phyloP scores from a whole-genome alignment of 257 asterid genomes.

The Leptodermis oblonga region DNA sequence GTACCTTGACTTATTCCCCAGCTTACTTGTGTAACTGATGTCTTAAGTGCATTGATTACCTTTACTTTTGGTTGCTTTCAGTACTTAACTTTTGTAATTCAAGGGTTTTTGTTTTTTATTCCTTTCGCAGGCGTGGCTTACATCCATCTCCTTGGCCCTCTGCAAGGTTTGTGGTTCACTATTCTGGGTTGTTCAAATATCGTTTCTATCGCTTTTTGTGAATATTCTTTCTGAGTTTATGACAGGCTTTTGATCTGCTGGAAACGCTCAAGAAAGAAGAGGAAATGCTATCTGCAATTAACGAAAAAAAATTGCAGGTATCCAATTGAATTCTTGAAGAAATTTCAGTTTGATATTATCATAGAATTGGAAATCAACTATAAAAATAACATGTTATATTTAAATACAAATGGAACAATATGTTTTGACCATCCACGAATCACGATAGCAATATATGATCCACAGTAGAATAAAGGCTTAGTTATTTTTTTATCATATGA shows the following conservation, averaged over 20 bases:
- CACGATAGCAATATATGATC: too few species aligned
- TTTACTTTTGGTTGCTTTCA: neutral
- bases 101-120: neutral
- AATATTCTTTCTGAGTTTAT: neutral
- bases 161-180: slow-evolving; percentile 68
- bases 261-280: slow-evolving; percentile 96
- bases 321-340: slow-evolving; percentile 14
- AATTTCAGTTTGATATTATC: neutral
- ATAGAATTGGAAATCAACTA: neutral
- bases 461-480: too few species aligned
- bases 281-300: slow-evolving; percentile 74
- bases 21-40: neutral
- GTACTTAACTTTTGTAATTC: neutral
- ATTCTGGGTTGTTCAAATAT: neutral
- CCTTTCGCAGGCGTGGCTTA: slow-evolving; percentile 79
- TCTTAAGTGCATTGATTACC: neutral
- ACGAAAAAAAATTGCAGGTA: slow-evolving; percentile 75
- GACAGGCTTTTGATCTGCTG: slow-evolving; percentile 85
- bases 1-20: neutral
- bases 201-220: slow-evolving; percentile 13
- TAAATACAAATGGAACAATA: too few species aligned
- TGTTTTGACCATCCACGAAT: too few species aligned
- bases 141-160: slow-evolving; percentile 69
- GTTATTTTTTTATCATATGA: too few species aligned
- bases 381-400: too few species aligned